Conservation (phyloP, 2,329 filamentous ascomycete genomes). For the Daldinia sp. region DNA sequence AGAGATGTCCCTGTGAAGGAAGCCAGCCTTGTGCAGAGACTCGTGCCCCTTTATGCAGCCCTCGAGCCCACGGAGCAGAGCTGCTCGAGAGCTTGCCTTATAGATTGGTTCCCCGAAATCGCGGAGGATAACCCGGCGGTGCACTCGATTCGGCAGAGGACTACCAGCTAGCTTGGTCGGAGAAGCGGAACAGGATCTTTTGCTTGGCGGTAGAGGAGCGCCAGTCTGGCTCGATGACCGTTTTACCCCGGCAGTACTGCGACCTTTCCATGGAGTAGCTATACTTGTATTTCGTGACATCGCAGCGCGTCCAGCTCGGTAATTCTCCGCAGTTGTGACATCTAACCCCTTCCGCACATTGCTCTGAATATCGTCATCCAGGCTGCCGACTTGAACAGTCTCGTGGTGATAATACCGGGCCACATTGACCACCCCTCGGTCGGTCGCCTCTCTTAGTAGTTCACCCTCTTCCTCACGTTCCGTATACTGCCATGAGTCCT, state of each 20-base stretch:
- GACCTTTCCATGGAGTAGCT: neutral
- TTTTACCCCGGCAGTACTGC: neutral
- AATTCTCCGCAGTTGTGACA: neutral
- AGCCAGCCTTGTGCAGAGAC: slow-evolving; percentile 41
- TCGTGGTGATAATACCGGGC: slow-evolving; percentile 54
- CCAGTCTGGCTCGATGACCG: neutral
- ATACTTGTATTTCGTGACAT: neutral
- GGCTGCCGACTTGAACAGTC: slow-evolving; percentile 31
- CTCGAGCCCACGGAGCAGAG: slow-evolving; percentile 24
- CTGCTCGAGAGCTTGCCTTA: slow-evolving; percentile 14
- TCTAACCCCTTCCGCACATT: slow-evolving; percentile 7
- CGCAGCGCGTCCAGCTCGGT: neutral
- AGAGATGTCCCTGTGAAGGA: slow-evolving; percentile 52
- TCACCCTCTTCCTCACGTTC: slow-evolving; percentile 54
- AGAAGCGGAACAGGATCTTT: slow-evolving; percentile 7
- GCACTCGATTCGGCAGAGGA: slow-evolving; percentile 19
- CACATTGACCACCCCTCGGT: slow-evolving; percentile 50
- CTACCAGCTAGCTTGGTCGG: neutral
- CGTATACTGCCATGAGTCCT: slow-evolving; percentile 55
- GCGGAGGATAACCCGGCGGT: slow-evolving; percentile 24
- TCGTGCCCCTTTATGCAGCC: slow-evolving; percentile 41
- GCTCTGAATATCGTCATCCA: neutral
- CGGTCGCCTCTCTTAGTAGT: slow-evolving; percentile 49
- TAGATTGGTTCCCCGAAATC: slow-evolving; percentile 30
- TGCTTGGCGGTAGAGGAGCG: slow-evolving; percentile 1